Conservation (phyloP, 2,329 filamentous ascomycete genomes). For the Didymosphaeria variabile region DNA sequence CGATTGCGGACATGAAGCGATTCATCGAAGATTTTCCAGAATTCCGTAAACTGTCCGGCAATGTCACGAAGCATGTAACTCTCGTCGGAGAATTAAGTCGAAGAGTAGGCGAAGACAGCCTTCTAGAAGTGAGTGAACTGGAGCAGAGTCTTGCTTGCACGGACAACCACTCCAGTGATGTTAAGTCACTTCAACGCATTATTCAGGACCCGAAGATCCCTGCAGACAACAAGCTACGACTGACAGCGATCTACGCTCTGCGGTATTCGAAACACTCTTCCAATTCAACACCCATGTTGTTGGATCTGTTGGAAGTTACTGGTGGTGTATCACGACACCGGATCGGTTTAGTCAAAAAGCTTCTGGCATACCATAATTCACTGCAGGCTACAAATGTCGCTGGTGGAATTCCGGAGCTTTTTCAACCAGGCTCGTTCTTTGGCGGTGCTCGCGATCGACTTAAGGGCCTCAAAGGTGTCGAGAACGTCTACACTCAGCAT, state of each 20-base stretch:
- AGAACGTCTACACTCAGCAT: slow-evolving; percentile 99
- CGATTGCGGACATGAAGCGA: slow-evolving; percentile 97
- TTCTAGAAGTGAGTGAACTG: slow-evolving; percentile 96
- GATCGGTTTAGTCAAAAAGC: slow-evolving; percentile 80
- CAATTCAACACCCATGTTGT: slow-evolving; percentile 82
- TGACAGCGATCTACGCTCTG: slow-evolving; percentile 94
- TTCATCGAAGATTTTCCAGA: slow-evolving; percentile 99
- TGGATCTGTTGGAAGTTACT: slow-evolving; percentile 84
- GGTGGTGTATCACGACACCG: slow-evolving; percentile 80
- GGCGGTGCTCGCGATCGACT: slow-evolving; percentile 86
- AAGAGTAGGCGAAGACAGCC: slow-evolving; percentile 81
- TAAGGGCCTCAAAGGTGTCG: slow-evolving; percentile 94
- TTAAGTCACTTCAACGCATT: slow-evolving; percentile 90
- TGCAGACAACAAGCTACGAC: slow-evolving; percentile 81
- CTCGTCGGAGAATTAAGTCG: slow-evolving; percentile 92
- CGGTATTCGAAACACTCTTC: slow-evolving; percentile 89
- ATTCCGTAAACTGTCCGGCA: slow-evolving; percentile 94
- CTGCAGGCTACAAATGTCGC: slow-evolving; percentile 76
- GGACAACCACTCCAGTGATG: slow-evolving; percentile 88
- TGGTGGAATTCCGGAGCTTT: slow-evolving; percentile 88
- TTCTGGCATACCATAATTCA: slow-evolving; percentile 86
- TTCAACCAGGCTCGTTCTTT: slow-evolving; percentile 88
- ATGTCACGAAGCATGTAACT: slow-evolving; percentile 98
- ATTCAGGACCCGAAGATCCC: slow-evolving; percentile 83
- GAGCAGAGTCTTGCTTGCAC: slow-evolving; percentile 97